phyloP scores from a whole-genome alignment of 768 basidiomycete species.

The Lactarius sanguifluus region DNA sequence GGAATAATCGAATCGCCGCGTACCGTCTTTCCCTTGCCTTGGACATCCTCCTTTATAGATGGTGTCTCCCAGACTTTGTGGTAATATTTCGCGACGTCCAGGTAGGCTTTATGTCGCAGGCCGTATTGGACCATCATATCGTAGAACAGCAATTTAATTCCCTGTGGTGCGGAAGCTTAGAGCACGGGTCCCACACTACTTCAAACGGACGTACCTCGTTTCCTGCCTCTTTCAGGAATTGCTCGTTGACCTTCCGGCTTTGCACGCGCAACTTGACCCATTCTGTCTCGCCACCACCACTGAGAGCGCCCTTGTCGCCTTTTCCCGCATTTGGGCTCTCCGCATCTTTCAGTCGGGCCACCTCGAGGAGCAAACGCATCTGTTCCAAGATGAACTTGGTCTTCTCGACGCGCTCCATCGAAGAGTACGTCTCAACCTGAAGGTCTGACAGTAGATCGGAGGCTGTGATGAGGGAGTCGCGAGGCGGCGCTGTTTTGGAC shows the following conservation, averaged over 20 bases:
- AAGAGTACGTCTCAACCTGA: constrained; percentile 98
- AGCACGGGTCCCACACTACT: neutral
- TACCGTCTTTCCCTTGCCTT: constrained; percentile 66
- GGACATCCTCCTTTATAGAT: constrained; percentile 82
- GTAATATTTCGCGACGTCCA: constrained; percentile 94
- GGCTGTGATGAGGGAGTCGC: constrained; percentile 75
- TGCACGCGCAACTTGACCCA: constrained; percentile 94
- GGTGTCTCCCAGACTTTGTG: constrained; percentile 98
- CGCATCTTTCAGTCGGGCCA: constrained; percentile 73
- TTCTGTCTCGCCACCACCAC: constrained; percentile 81
- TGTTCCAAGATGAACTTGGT: constrained; percentile 98
- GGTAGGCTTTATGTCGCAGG: constrained; percentile 77
- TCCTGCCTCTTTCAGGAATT: constrained; percentile 83
- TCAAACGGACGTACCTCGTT: constrained; percentile 66
- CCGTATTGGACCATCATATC: constrained; percentile 96
- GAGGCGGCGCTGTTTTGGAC: constrained; percentile 36
- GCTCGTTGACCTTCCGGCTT: constrained; percentile 90
- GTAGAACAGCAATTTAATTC: constrained; percentile 94
- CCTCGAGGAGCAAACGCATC: constrained; percentile 83
- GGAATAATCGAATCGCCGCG: constrained; percentile 32
- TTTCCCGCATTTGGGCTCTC: constrained; percentile 57
- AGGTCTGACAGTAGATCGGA: constrained; percentile 92
- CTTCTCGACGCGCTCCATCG: constrained; percentile 97
- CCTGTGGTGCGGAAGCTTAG: constrained; percentile 47
- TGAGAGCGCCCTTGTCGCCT: constrained; percentile 51